Evolutionary conservation across 129 eudicot species (phyloP).

Genomic region (Smallanthus sonchifolius): DNA sequence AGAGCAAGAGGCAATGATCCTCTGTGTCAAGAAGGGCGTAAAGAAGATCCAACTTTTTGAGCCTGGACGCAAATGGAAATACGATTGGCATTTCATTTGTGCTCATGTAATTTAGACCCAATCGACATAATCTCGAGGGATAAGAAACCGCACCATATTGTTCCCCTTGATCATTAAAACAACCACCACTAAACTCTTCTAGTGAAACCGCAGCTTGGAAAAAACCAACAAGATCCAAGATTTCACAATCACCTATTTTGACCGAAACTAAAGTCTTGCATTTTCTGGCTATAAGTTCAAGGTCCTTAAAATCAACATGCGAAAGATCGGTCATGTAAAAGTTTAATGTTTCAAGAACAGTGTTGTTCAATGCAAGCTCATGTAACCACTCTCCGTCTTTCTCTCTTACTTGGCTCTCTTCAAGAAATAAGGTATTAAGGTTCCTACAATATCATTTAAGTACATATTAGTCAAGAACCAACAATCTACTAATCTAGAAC

Average conservation of each 20-base stretch:
- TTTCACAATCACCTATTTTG: conserved; percentile 65
- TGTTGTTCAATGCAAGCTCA: conserved; percentile 63
- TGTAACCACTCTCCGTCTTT: conserved; percentile 73
- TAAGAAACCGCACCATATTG: conserved; percentile 36
- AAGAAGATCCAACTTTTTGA: conserved; percentile 70
- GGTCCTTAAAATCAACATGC: conserved; percentile 42
- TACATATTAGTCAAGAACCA: no score
- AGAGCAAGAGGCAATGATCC: conserved; percentile 53
- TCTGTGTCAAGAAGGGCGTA: conserved; percentile 67
- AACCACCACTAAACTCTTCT: conserved; percentile 82
- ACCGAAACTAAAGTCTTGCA: conserved; percentile 50
- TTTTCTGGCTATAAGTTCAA: conserved; percentile 60
- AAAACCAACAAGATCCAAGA: conserved; percentile 51
- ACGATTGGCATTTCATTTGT: conserved; percentile 57
- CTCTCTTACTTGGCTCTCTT: conserved; percentile 57
- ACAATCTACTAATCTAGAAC: no score
- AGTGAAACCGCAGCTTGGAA: conserved; percentile 54
- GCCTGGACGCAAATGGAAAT: conserved; percentile 48
- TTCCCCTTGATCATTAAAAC: conserved; percentile 46
- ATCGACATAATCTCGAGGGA: conserved; percentile 44
- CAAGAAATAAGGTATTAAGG: conserved; percentile 53
- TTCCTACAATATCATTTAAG: conserved; percentile 36
- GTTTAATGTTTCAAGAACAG: conserved; percentile 56
- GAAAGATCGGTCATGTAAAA: conserved; percentile 71
- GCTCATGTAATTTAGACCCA: conserved; percentile 66